A percentile compares a stretch with the other conserved stretches of the same genome.
Conservation (phyloP, 352 stramenopile species). For the Phytophthora meadii region DNA sequence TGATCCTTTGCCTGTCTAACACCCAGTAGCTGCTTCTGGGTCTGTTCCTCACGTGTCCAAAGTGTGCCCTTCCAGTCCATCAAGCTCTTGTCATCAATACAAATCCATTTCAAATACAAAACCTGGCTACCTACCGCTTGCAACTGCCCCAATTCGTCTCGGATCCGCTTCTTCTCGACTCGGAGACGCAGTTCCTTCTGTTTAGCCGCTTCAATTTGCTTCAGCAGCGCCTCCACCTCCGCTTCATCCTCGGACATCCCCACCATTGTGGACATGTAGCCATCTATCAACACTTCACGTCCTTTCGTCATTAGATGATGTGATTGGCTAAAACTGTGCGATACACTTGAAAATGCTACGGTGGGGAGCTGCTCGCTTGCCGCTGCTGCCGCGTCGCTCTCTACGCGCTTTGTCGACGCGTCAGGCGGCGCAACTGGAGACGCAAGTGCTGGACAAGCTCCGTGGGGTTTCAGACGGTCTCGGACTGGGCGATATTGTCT, state of each 20-base stretch:
- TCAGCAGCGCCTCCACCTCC: slow-evolving; percentile 67
- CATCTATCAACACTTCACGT: neutral
- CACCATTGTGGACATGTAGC: neutral
- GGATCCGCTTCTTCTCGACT: slow-evolving; percentile 73
- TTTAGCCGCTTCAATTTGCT: slow-evolving; percentile 59
- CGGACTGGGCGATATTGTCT: slow-evolving; percentile 76
- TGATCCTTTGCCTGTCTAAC: slow-evolving; percentile 44
- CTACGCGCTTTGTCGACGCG: slow-evolving; percentile 66
- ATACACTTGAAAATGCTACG: too few species aligned
- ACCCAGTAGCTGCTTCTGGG: slow-evolving; percentile 48
- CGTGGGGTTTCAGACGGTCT: slow-evolving; percentile 75
- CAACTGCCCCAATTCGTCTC: slow-evolving; percentile 55
- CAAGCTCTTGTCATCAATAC: neutral
- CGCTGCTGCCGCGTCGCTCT: slow-evolving; percentile 28
- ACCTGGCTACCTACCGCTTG: slow-evolving; percentile 36
- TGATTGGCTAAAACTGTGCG: too few species aligned
- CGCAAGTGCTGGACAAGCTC: slow-evolving; percentile 77
- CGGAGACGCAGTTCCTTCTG: slow-evolving; percentile 70
- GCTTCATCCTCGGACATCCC: slow-evolving; percentile 30
- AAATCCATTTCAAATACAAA: neutral
- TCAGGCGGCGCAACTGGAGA: slow-evolving; percentile 73
- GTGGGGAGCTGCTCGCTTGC: neutral
- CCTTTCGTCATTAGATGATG: neutral
- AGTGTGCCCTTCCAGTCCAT: slow-evolving; percentile 22
- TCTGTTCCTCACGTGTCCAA: slow-evolving; percentile 56